phyloP scores from a whole-genome alignment of 2,329 filamentous ascomycete genomes.

The Lecanicillium sp. region DNA sequence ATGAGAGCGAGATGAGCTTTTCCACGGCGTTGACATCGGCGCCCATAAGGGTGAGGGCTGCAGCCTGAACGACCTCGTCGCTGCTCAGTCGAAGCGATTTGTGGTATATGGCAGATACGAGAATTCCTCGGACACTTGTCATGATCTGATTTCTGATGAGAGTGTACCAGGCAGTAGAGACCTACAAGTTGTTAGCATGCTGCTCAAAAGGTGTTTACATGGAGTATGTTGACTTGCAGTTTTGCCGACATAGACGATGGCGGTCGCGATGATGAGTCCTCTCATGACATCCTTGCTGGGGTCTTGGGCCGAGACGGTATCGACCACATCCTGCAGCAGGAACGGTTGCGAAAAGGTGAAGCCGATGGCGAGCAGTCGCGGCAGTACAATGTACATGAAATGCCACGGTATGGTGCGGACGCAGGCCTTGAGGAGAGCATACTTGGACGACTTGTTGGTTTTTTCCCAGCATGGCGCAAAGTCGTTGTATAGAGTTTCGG shows the following conservation, averaged over 20 bases:
- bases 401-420: not conserved
- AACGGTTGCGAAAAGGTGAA: not conserved
- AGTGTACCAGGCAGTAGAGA: constrained; percentile 4
- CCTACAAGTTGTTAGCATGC: not conserved
- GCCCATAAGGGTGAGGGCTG: not conserved
- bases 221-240: not conserved
- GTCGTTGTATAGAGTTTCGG: not conserved
- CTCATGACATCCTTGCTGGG: not conserved
- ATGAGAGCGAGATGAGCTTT: not conserved
- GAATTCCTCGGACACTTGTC: not conserved
- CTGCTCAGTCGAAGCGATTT: not conserved
- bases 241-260: constrained; percentile 1
- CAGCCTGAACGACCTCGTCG: not conserved
- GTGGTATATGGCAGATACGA: constrained; percentile 3
- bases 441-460: not conserved
- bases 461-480: not conserved
- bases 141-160: not conserved
- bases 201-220: not conserved
- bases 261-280: not conserved
- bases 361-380: not conserved
- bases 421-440: not conserved
- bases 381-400: not conserved
- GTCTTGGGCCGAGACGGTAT: not conserved
- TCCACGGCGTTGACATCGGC: constrained; percentile 1
- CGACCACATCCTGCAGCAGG: not conserved